phyloP scores from a whole-genome alignment of 1,284 basidiomycete species.

The Microbotryum violaceum region DNA sequence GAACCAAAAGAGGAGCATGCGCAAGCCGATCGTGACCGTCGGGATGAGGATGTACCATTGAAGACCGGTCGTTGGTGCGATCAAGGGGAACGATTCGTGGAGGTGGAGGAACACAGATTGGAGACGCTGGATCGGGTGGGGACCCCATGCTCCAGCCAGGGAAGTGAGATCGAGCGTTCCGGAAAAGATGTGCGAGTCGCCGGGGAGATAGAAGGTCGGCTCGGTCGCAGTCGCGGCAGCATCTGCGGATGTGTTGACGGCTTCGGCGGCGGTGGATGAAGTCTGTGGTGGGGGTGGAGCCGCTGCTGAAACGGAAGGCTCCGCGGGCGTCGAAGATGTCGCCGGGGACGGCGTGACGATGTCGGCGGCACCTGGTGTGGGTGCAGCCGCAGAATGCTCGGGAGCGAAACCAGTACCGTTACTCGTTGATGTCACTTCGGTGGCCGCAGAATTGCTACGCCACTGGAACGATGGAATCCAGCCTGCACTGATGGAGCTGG shows the following conservation, averaged over 20 bases:
- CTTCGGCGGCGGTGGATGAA: not conserved
- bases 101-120: slow-evolving; percentile 31
- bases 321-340: not conserved
- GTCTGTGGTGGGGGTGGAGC: slow-evolving; percentile 3
- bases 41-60: slow-evolving; percentile 53
- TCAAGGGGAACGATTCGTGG: slow-evolving; percentile 29
- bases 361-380: no score
- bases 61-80: slow-evolving; percentile 28
- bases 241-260: not conserved
- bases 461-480: slow-evolving; percentile 10
- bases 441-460: not conserved
- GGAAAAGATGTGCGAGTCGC: slow-evolving; percentile 13
- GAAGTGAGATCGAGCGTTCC: slow-evolving; percentile 27
- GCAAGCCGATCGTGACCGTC: slow-evolving; percentile 60
- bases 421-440: not conserved
- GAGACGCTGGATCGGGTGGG: slow-evolving; percentile 31
- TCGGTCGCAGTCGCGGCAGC: not conserved
- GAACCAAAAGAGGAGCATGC: slow-evolving; percentile 62
- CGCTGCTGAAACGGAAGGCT: slow-evolving; percentile 5
- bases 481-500: not conserved
- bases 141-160: slow-evolving; percentile 26
- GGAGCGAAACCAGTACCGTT: no score
- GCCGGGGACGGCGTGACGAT: not conserved
- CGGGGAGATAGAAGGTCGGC: slow-evolving; percentile 3
- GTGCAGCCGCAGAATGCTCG: no score